Conservation (phyloP, 805 yeast species). For the Alloascoidea hylecoeti region DNA sequence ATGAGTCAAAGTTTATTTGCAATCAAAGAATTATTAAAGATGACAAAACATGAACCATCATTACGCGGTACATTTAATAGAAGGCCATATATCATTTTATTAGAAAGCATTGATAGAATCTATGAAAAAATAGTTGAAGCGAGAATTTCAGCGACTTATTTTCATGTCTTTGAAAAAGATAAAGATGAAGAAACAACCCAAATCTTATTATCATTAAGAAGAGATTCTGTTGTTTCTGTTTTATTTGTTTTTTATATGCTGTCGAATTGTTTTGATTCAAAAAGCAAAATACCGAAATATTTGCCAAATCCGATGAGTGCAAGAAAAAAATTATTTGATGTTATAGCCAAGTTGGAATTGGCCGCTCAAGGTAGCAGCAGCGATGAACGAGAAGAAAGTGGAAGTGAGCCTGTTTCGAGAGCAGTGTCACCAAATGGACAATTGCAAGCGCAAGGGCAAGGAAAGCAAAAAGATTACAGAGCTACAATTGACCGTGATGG, state of each 20-base stretch:
- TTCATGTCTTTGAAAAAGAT: constrained; percentile 30
- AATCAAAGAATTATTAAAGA: constrained; percentile 20
- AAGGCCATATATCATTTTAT: constrained; percentile 17
- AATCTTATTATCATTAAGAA: constrained; percentile 25
- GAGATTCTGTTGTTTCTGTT: constrained; percentile 33
- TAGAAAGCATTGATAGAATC: constrained; percentile 23
- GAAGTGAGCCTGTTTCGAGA: constrained; percentile 1
- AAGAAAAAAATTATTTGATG: constrained; percentile 27
- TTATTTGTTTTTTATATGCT: constrained; percentile 27
- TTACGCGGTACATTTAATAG: constrained; percentile 20
- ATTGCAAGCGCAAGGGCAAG: constrained; percentile 3
- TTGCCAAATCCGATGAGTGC: constrained; percentile 29
- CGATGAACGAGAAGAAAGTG: constrained; percentile 3
- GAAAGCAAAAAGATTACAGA: constrained; percentile 1
- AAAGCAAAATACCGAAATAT: constrained; percentile 24
- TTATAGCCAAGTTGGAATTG: constrained; percentile 19
- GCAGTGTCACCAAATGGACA: background rate
- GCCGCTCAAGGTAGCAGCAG: constrained; percentile 1
- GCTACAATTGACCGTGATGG: constrained; percentile 2
- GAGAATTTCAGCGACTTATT: constrained; percentile 30
- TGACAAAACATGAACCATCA: constrained; percentile 22
- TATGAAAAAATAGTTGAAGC: constrained; percentile 32
- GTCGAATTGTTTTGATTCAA: constrained; percentile 25
- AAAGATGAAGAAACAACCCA: constrained; percentile 21
- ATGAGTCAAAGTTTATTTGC: constrained; percentile 27